Evolutionary conservation across 2,329 filamentous ascomycete genomes (phyloP).

Genomic region (Clonostachys solani): DNA sequence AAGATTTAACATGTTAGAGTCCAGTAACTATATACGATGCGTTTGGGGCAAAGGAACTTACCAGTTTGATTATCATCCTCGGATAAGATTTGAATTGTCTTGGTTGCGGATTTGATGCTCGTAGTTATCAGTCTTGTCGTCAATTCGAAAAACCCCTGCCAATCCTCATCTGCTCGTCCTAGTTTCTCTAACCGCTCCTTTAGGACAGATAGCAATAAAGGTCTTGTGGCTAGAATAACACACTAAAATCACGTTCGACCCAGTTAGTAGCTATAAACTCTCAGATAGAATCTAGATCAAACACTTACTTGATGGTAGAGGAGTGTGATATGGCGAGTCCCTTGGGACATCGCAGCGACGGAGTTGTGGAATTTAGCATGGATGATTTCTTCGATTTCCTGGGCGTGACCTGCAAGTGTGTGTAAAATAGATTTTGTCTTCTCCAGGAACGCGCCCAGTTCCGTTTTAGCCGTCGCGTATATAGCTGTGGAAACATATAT

Average conservation of each 20-base stretch:
- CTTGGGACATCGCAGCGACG: constrained; percentile 25
- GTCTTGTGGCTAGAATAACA: constrained; percentile 30
- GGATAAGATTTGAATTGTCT: constrained; percentile 28
- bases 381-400: constrained; percentile 30
- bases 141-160: constrained; percentile 21
- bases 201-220: constrained; percentile 28
- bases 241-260: constrained; percentile 14
- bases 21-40: not conserved
- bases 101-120: constrained; percentile 33
- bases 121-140: constrained; percentile 28
- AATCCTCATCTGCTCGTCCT: constrained; percentile 15
- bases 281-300: no score
- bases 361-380: constrained; percentile 23
- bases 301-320: constrained; percentile 29
- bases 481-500: constrained; percentile 15
- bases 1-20: not conserved
- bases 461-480: constrained; percentile 25
- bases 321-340: constrained; percentile 27
- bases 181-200: constrained; percentile 26
- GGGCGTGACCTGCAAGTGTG: constrained; percentile 25
- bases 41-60: constrained; percentile 5
- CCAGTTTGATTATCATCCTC: constrained; percentile 27
- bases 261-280: accelerated
- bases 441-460: constrained; percentile 25
- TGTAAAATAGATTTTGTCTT: constrained; percentile 26